Conservation (phyloP, 139 green algal species). For the Desmodesmus armatus region DNA sequence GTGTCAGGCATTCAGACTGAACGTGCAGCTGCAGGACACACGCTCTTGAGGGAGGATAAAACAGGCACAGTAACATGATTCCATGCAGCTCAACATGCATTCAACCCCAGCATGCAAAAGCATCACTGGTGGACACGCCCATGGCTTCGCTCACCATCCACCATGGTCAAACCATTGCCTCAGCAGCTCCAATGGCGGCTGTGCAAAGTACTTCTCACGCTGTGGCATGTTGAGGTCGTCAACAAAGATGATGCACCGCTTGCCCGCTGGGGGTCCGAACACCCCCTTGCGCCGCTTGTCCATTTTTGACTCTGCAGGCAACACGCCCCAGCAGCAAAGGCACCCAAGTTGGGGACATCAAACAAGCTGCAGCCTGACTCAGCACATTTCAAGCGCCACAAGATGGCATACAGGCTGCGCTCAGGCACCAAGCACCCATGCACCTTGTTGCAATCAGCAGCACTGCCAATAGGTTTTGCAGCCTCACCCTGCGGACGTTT, state of each 20-base stretch:
- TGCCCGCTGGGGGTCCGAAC: slow-evolving; percentile 85
- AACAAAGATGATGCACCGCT: slow-evolving; percentile 90
- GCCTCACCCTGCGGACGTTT: too few species aligned
- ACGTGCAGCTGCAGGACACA: background rate
- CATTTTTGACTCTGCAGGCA: slow-evolving; percentile 77
- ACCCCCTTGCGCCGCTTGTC: slow-evolving; percentile 85
- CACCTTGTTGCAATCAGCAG: background rate
- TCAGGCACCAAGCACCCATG: background rate
- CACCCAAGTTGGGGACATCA: background rate
- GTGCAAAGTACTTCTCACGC: slow-evolving; percentile 86
- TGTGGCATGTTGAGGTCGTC: slow-evolving; percentile 93
- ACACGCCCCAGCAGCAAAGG: background rate
- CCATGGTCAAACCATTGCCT: slow-evolving; percentile 88
- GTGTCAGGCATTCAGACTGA: too few species aligned
- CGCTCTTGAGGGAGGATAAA: background rate
- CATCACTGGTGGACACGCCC: too few species aligned
- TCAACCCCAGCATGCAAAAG: too few species aligned
- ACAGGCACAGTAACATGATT: too few species aligned
- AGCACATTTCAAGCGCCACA: too few species aligned
- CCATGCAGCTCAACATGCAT: too few species aligned
- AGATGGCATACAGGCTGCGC: background rate
- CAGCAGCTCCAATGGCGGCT: slow-evolving; percentile 89
- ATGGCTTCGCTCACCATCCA: too few species aligned
- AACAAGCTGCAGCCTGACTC: too few species aligned
- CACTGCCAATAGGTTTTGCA: background rate